Evolutionary conservation across 441 rosid genomes (phyloP).

Genomic region (Bocquillonia castaneifolia): DNA sequence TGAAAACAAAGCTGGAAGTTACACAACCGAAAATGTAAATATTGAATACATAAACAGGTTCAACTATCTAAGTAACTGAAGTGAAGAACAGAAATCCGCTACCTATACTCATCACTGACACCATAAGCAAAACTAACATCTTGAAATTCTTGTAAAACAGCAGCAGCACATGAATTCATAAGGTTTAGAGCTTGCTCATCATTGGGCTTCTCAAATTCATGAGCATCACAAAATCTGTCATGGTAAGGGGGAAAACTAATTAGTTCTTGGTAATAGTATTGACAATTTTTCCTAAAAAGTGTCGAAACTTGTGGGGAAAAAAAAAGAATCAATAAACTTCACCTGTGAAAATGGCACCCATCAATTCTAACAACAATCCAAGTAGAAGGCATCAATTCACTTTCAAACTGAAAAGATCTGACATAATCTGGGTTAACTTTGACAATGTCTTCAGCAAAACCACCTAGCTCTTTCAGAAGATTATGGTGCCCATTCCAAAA

Average conservation of each 20-base stretch:
- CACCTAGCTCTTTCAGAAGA: conserved; percentile 55
- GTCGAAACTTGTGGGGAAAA: not conserved
- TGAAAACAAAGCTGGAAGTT: conserved; percentile 67
- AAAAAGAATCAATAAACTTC: conserved; percentile 13
- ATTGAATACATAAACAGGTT: conserved; percentile 12
- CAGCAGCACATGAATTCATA: conserved; percentile 88
- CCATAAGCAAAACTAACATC: conserved; percentile 75
- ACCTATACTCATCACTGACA: conserved; percentile 96
- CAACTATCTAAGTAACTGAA: conserved; percentile 19
- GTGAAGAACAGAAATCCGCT: conserved; percentile 2
- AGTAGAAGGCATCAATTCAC: conserved; percentile 67
- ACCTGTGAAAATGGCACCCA: conserved; percentile 98
- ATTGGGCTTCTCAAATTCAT: conserved; percentile 85
- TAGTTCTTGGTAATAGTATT: conserved; percentile 15
- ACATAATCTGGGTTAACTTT: conserved; percentile 60
- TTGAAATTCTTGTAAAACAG: conserved; percentile 59
- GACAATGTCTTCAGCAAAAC: conserved; percentile 46
- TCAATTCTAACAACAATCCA: conserved; percentile 88
- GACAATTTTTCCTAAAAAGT: too few species aligned
- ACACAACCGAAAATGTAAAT: conserved; percentile 21
- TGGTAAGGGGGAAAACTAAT: conserved; percentile 27
- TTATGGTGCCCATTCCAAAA: conserved; percentile 69
- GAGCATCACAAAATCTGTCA: conserved; percentile 81
- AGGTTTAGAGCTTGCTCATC: conserved; percentile 84
- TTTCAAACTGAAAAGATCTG: conserved; percentile 64